Base-by-base conservation (phyloP, 495 filamentous ascomycete species). In the Penicillium samsonianum region DNA sequence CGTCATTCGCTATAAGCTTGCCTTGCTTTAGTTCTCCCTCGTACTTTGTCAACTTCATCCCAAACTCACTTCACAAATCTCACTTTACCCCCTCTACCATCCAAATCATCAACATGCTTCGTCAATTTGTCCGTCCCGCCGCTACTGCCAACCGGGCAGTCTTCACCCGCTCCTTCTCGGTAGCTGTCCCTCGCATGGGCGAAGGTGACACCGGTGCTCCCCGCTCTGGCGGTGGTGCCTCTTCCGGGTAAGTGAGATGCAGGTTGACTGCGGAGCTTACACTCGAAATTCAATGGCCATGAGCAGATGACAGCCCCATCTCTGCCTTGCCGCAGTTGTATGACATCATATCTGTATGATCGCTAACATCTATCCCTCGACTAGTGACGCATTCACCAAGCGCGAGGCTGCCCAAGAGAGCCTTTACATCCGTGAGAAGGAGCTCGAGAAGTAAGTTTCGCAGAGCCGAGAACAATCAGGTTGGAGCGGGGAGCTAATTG, bases 361-460 rank as follows among this genome's bases (percentile, higher is more conserved):
- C 23, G 38, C 58, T 59, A 52, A 61, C 53, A 17, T 48, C 33
- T 16, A 30, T 44, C 28, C n/a, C 26, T 23, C 49, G 40, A 49
- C 64, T 59, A 93, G 92, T 58, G 94, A 99, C 70, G 80, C 87
- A 49, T 99, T 96, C 83, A 88, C 87, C 69, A 85, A 86, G 70
- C 91, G 94, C 63, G 94, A 99, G 77, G 86, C 86, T 60, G 93
- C 93, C 58, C 81, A 80, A 69, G 94, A 99, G 77, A 85, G 89
- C 68, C 81, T 82, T 60, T 88, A 89, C 78, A 90, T 99, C 74
- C 78, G 83, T 50, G 78, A 90, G 79, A 86, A 89, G 65, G 94
- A 99, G 82, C 79, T 84, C 72, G 82, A 88, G 76, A 96, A 96
- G 89, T 87, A 70, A 55, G 71, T 69, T 40, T 14, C 19, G 40